A percentile compares a stretch with the other conserved stretches of the same genome.
Evolutionary conservation across 192 early-diverging fungal species (phyloP).

Genomic region (Coemansia nantahalensis): DNA sequence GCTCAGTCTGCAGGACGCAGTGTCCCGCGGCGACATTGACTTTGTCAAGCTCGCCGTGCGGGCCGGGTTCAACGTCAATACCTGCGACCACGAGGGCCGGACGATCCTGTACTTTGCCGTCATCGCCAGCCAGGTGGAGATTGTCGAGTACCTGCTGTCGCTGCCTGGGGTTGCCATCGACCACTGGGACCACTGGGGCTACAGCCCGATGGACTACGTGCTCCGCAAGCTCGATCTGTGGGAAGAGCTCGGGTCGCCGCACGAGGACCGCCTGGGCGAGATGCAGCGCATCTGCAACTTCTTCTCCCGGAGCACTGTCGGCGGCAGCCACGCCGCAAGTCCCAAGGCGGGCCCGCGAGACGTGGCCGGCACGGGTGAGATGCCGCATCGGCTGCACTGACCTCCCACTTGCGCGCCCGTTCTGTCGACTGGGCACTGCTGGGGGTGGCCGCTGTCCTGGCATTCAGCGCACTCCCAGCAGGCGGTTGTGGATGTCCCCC

Average conservation of each 20-base stretch:
- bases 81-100: slow-evolving; percentile 44
- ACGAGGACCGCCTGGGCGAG: slow-evolving; percentile 41
- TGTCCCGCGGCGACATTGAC: slow-evolving; percentile 47
- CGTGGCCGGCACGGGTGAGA: too few species aligned
- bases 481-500: too few species aligned
- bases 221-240: slow-evolving; percentile 46
- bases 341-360: too few species aligned
- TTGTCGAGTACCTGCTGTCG: slow-evolving; percentile 40
- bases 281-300: slow-evolving; percentile 49
- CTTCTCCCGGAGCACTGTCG: slow-evolving; percentile 21
- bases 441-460: too few species aligned
- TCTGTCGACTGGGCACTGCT: too few species aligned
- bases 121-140: slow-evolving; percentile 45
- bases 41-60: slow-evolving; percentile 47
- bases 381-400: too few species aligned
- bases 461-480: too few species aligned
- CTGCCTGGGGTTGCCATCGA: slow-evolving; percentile 27
- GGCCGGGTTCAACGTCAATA: slow-evolving; percentile 39
- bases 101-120: slow-evolving; percentile 48
- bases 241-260: slow-evolving; percentile 42
- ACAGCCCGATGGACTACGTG: slow-evolving; percentile 48
- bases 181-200: slow-evolving; percentile 48
- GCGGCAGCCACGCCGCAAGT: too few species aligned
- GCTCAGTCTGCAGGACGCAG: slow-evolving; percentile 50
- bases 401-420: too few species aligned